These are phyloP conservation scores for Metarhizium sp. DNA, from an alignment of 2,329 filamentous ascomycete genomes.

Conservation along the genomic window DNA sequence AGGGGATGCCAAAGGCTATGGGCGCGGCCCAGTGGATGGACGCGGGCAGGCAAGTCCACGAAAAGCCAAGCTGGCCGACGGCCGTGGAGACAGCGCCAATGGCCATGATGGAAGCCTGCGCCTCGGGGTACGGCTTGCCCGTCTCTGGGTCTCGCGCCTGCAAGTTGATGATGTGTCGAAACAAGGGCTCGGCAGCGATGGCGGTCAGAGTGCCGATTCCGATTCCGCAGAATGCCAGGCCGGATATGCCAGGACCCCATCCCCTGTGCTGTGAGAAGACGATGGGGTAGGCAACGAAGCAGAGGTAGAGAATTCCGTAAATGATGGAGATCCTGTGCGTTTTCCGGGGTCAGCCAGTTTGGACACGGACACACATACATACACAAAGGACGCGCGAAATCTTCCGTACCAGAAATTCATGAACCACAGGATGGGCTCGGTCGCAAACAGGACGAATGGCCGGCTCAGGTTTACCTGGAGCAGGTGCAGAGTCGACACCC, in stretches of 20 bases:
- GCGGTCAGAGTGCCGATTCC: slow-evolving; percentile 53
- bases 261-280: slow-evolving; percentile 67
- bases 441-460: slow-evolving; percentile 67
- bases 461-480: slow-evolving; percentile 68
- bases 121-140: slow-evolving; percentile 65
- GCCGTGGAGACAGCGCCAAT: slow-evolving; percentile 67
- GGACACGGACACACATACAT: not conserved
- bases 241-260: slow-evolving; percentile 65
- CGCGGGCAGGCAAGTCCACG: slow-evolving; percentile 73
- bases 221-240: slow-evolving; percentile 68
- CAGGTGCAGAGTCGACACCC: slow-evolving; percentile 51
- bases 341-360: not conserved
- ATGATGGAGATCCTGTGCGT: slow-evolving; percentile 61
- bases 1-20: slow-evolving; percentile 69
- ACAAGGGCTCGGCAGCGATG: slow-evolving; percentile 58
- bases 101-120: slow-evolving; percentile 71
- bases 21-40: slow-evolving; percentile 76
- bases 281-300: slow-evolving; percentile 84
- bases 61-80: slow-evolving; percentile 74
- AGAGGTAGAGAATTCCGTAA: slow-evolving; percentile 81
- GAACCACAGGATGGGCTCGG: slow-evolving; percentile 72
- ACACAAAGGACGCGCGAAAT: no score
- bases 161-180: slow-evolving; percentile 67
- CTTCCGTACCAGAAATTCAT: slow-evolving; percentile 52
- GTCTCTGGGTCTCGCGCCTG: slow-evolving; percentile 69